Conservation (phyloP, 768 basidiomycete genomes). For the Pleurotus djamor region DNA sequence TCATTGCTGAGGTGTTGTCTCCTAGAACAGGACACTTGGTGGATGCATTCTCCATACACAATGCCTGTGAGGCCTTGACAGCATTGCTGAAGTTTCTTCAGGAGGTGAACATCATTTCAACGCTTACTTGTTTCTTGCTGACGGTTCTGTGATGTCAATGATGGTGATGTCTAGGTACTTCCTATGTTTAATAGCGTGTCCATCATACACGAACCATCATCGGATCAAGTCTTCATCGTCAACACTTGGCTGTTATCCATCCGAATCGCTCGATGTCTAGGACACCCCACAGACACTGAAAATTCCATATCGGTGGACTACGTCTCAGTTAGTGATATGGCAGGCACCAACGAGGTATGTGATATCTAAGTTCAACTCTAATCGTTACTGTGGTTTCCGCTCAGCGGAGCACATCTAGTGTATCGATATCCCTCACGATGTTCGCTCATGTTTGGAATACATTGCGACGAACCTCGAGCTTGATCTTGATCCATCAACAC, state of each 20-base stretch:
- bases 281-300: background rate
- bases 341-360: background rate
- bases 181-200: constrained; percentile 36
- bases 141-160: background rate
- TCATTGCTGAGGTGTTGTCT: background rate
- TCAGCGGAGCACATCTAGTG: background rate
- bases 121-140: background rate
- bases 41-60: constrained; percentile 37
- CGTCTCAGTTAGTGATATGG: background rate
- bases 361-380: background rate
- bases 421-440: background rate
- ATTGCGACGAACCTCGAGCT: background rate
- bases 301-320: background rate
- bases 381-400: background rate
- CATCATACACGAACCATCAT: constrained; percentile 42
- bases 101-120: constrained; percentile 19
- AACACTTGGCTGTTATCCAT: constrained; percentile 28
- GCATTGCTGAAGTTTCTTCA: constrained; percentile 36
- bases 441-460: background rate
- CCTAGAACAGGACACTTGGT: constrained; percentile 49
- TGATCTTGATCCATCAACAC: background rate
- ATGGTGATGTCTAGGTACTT: constrained; percentile 12
- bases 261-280: constrained; percentile 7
- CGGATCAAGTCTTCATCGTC: constrained; percentile 56
- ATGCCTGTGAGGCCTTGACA: constrained; percentile 31